Evolutionary conservation across 2,329 filamentous ascomycete species (phyloP).

Genomic region (Cladobotryum mycophilum): DNA sequence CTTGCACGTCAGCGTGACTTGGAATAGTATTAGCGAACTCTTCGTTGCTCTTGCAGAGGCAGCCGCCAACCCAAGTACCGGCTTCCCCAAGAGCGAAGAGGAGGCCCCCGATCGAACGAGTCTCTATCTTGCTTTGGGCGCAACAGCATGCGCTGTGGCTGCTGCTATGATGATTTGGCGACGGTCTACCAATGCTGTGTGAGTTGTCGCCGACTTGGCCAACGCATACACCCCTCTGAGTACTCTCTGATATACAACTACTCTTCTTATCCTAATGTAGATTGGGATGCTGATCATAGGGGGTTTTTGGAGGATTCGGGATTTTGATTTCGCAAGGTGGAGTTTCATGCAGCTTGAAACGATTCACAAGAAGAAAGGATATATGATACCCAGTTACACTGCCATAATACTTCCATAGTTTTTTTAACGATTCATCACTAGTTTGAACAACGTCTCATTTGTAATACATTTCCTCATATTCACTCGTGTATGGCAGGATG

Average conservation of each 20-base stretch:
- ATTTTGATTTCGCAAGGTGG: background rate
- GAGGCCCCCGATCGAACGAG: constrained; percentile 77
- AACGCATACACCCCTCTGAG: background rate
- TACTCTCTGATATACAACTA: background rate
- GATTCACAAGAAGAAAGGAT: constrained; percentile 3
- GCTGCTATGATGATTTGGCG: constrained; percentile 62
- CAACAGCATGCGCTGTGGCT: constrained; percentile 56
- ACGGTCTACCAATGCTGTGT: constrained; percentile 45
- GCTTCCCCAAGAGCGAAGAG: constrained; percentile 85
- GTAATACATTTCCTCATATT: background rate
- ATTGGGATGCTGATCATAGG: background rate
- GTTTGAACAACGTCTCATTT: background rate
- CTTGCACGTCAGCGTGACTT: constrained; percentile 89
- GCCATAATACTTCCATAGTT: background rate
- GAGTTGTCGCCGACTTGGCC: constrained; percentile 1
- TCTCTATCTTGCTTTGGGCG: constrained; percentile 78
- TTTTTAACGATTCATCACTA: too few relatives aligned
- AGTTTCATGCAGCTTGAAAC: too few relatives aligned
- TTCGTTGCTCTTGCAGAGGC: constrained; percentile 90
- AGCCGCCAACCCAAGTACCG: constrained; percentile 80
- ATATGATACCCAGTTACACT: constrained; percentile 16
- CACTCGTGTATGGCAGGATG: too few relatives aligned
- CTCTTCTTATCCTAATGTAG: background rate
- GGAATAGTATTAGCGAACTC: constrained; percentile 88
- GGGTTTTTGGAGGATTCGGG: background rate